Evolutionary conservation across 2,329 filamentous ascomycete species (phyloP).

Genomic region (Rugonectria rugulosa): DNA sequence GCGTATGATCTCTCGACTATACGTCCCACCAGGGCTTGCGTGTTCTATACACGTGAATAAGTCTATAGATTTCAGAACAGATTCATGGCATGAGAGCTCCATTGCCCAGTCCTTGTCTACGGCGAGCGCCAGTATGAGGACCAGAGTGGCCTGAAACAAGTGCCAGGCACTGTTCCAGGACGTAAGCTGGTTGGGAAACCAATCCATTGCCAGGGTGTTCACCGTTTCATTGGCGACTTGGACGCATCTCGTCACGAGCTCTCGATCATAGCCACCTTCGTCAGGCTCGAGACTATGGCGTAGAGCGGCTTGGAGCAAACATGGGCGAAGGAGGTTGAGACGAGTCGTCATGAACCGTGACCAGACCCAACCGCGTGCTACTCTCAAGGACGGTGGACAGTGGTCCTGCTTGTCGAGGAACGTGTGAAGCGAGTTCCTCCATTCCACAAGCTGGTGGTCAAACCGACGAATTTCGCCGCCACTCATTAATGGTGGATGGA

Average conservation of each 20-base stretch:
- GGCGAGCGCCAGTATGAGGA: too few species aligned
- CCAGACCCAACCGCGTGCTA: not conserved
- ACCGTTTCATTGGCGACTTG: constrained; percentile 4
- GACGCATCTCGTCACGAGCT: not conserved
- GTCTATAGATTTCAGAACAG: constrained; percentile 1
- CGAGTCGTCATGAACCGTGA: constrained; percentile 13
- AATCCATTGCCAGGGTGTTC: not conserved
- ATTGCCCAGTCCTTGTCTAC: too few species aligned
- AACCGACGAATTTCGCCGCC: constrained; percentile 57
- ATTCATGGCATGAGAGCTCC: too few species aligned
- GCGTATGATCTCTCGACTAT: constrained; percentile 5
- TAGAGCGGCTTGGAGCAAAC: not conserved
- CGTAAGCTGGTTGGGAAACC: constrained; percentile 1
- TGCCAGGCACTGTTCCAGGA: too few species aligned
- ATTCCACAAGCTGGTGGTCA: not conserved
- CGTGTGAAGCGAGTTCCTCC: constrained; percentile 4
- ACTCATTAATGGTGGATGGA: constrained; percentile 72
- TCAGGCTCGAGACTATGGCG: not conserved
- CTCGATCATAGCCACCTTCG: not conserved
- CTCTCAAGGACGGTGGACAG: not conserved
- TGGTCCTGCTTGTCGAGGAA: not conserved
- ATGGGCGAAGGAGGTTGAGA: constrained; percentile 15
- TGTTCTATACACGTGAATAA: constrained; percentile 11
- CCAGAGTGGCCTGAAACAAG: too few species aligned
- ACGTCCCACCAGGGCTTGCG: not conserved